Percentiles rank a stretch among this genome's conserved stretches.
phyloP scores from a whole-genome alignment of 768 basidiomycete species.

The Xerocomus potaroensis region DNA sequence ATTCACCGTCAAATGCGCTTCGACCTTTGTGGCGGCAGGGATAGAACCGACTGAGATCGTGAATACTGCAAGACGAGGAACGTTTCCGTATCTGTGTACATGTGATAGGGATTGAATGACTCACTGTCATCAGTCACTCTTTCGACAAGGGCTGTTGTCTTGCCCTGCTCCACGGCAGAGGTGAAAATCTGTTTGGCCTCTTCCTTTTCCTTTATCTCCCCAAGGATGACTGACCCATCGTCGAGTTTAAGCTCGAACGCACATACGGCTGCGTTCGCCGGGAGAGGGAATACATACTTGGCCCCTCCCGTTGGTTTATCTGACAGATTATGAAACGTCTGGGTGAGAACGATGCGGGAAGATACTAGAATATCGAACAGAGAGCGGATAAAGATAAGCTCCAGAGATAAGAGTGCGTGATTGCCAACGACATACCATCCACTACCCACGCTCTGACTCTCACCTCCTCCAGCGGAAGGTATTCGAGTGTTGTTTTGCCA shows the following conservation, averaged over 20 bases:
- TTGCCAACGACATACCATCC: slow-evolving; percentile 33
- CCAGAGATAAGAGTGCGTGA: not conserved
- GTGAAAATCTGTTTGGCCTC: slow-evolving; percentile 39
- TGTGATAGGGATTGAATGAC: slow-evolving; percentile 10
- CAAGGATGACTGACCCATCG: slow-evolving; percentile 39
- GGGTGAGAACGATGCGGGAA: slow-evolving; percentile 39
- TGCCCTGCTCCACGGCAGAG: slow-evolving; percentile 37
- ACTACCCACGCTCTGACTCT: slow-evolving; percentile 38
- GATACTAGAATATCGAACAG: slow-evolving; percentile 30
- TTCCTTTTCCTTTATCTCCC: slow-evolving; percentile 46
- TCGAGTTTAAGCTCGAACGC: slow-evolving; percentile 47
- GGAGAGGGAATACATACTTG: slow-evolving; percentile 58
- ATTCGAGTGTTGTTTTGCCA: slow-evolving; percentile 19
- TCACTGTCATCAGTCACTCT: slow-evolving; percentile 50
- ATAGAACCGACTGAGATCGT: slow-evolving; percentile 58
- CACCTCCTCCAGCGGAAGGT: slow-evolving; percentile 42
- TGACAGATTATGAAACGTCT: slow-evolving; percentile 39
- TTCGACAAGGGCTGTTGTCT: slow-evolving; percentile 47
- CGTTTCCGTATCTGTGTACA: not conserved
- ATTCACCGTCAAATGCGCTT: slow-evolving; percentile 41
- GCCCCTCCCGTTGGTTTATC: slow-evolving; percentile 39
- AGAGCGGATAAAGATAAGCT: not conserved
- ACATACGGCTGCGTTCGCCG: slow-evolving; percentile 50
- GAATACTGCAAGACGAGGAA: slow-evolving; percentile 38
- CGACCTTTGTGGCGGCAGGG: slow-evolving; percentile 38